Evolutionary conservation across 441 rosid species (phyloP), one percentile per base, ranked within the genome.

Genomic region (Gossypium schwendimanii): DNA sequence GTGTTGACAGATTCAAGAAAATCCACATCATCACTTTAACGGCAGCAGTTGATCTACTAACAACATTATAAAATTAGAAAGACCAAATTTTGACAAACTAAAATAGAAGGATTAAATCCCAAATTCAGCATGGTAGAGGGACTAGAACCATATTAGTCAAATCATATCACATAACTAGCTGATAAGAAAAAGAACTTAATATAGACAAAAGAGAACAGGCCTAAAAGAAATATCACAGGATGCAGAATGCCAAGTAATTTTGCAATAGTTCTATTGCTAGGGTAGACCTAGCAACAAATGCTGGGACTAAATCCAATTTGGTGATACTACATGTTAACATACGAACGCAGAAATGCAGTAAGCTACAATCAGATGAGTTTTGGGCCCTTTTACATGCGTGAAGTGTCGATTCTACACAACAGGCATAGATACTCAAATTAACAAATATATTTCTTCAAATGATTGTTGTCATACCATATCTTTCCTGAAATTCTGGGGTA

Each of bases 401-500:
- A 26, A 68, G 47, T 5, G n/a, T 68, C 24, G 15, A 50, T 50
- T 28, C 44, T 24, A 14, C 57, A 65, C 18, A 44, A 64, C 5
- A 26, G 44, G 21, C 26, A 49, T n/a, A 66, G 9, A 66, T 64
- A 15, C 21, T 66, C 44, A 17, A 71, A 58, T 12, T 9, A 49
- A 26, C 26, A 54, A 69, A 17, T 21, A 65, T 50, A 44, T 39
- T 10, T 14, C 45, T 57, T 10, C 49, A 63, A 57, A 44, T 39
- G 70, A 74, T 63, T 78, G 44, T 8, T n/a, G 28, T 36, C 84
- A 55, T 78, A 89, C 94, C 92, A 75, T 89, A 89, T 87, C 89
- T 83, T 84, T 89, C 87, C 82, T 86, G 92, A 74, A 85, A 86
- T 75, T 87, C 90, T 66, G 90, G 92, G 49, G 88, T 83, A 73